Conservation (phyloP, 495 filamentous ascomycete species). For the Tuber microsphaerosporum region DNA sequence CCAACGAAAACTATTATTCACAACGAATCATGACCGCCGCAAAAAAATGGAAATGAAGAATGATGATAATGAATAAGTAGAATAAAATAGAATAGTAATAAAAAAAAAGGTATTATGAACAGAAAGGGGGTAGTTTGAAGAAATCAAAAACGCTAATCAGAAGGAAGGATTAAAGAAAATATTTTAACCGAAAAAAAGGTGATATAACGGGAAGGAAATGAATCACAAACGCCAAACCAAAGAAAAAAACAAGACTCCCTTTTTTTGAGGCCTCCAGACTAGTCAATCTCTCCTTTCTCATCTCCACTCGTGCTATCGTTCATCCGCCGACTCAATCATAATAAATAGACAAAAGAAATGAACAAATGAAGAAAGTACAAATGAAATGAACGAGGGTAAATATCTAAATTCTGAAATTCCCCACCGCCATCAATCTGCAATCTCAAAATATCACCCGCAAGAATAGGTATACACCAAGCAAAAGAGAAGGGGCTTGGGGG, state of each 20-base stretch:
- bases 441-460: not conserved
- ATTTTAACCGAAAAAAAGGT: not conserved
- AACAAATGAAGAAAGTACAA: not conserved
- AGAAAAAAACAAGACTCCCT: not conserved
- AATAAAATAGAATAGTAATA: not conserved
- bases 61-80: not conserved
- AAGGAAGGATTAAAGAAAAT: not conserved
- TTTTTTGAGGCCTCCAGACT: not conserved
- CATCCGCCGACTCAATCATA: not conserved
- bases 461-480: not conserved
- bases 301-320: not conserved
- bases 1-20: not conserved
- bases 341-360: not conserved
- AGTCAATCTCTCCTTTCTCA: not conserved
- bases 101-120: not conserved
- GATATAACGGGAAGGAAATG: not conserved
- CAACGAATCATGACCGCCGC: not conserved
- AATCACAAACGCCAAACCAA: not conserved
- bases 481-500: not conserved
- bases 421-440: not conserved
- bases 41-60: not conserved
- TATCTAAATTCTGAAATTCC: not conserved
- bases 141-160: not conserved
- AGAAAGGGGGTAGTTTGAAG: slow-evolving; percentile 1
- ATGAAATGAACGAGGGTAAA: not conserved